Evolutionary conservation across 2,329 filamentous ascomycete genomes (phyloP).

Genomic region (Aspergillus calidoustus): DNA sequence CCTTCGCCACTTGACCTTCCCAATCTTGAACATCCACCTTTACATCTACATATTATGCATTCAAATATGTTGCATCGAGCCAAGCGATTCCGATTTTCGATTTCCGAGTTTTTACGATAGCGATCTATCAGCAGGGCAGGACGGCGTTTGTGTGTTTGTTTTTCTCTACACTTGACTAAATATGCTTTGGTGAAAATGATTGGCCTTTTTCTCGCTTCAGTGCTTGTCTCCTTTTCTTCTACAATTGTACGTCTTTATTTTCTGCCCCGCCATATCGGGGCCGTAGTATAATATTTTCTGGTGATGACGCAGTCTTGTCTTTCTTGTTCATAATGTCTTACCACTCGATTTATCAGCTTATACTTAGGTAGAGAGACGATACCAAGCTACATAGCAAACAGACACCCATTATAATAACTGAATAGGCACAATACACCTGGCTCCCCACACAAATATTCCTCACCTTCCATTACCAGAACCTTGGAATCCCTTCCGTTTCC

Average conservation of each 20-base stretch:
- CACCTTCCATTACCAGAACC: neutral
- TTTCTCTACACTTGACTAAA: neutral
- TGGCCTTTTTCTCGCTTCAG: slow-evolving; percentile 5
- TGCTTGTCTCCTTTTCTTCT: neutral
- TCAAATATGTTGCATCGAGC: slow-evolving; percentile 26
- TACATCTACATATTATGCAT: slow-evolving; percentile 18
- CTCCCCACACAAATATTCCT: neutral
- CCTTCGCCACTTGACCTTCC: slow-evolving; percentile 32
- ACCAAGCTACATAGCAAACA: neutral
- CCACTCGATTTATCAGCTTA: neutral
- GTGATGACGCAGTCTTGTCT: neutral
- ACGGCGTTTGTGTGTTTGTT: slow-evolving; percentile 19
- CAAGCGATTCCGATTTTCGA: slow-evolving; percentile 24
- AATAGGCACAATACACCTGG: neutral
- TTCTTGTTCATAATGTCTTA: neutral
- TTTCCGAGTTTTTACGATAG: slow-evolving; percentile 32
- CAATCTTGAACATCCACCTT: slow-evolving; percentile 10
- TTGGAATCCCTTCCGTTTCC: neutral
- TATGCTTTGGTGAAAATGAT: slow-evolving; percentile 5
- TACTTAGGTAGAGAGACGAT: neutral
- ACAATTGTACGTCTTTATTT: neutral
- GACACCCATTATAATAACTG: neutral
- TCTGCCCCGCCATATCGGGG: slow-evolving; percentile 9
- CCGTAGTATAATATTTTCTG: neutral
- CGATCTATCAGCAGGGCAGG: slow-evolving; percentile 31